phyloP scores from a whole-genome alignment of 2,329 filamentous ascomycete species.

The Apiospora kogelbergensis region DNA sequence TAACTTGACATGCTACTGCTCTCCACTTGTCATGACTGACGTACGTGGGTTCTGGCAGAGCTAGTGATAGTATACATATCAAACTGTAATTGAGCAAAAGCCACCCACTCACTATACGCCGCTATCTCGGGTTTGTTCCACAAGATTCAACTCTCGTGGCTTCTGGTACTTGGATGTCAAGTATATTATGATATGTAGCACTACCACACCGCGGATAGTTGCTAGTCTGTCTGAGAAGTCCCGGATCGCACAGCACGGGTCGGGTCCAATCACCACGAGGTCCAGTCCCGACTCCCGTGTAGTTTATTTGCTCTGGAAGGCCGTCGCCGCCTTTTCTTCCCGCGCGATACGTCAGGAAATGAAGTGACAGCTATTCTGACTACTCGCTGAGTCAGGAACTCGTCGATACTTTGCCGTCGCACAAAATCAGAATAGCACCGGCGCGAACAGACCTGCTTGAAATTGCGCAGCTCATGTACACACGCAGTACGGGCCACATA shows the following conservation, averaged over 20 bases:
- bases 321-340: conserved; percentile 15
- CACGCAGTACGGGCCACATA: neutral
- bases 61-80: neutral
- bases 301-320: conserved; percentile 18
- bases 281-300: conserved; percentile 24
- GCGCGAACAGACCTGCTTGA: neutral
- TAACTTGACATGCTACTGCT: neutral
- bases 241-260: conserved; percentile 18
- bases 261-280: conserved; percentile 25
- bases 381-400: conserved; percentile 23
- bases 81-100: neutral
- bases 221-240: conserved; percentile 24
- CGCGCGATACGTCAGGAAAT: conserved; percentile 21
- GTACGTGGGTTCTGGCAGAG: neutral
- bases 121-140: neutral
- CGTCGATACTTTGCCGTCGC: neutral
- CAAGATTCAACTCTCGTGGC: neutral
- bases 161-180: neutral
- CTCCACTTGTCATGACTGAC: neutral
- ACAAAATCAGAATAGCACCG: neutral
- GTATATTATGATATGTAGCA: conserved; percentile 13
- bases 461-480: neutral
- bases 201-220: conserved; percentile 25
- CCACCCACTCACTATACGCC: neutral
- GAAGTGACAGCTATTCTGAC: conserved; percentile 20